These are phyloP conservation scores for Diatrype stigma DNA, from an alignment of 2,329 filamentous ascomycete species.

Conservation along the genomic window DNA sequence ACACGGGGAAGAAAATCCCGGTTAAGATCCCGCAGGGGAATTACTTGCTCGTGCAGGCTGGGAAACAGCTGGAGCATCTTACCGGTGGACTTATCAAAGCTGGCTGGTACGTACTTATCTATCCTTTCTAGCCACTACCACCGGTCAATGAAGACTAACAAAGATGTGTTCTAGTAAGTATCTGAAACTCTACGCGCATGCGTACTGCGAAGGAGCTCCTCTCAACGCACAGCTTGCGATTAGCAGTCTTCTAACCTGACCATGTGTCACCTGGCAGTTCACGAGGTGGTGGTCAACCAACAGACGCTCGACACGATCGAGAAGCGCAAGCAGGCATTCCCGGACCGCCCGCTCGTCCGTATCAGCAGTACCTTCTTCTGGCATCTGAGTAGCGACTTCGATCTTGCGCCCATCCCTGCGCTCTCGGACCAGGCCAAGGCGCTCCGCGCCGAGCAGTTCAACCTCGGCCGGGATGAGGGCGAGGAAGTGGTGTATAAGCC, in stretches of 20 bases:
- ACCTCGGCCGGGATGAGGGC: conserved; percentile 51
- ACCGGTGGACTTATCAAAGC: conserved; percentile 59
- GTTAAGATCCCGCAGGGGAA: conserved; percentile 56
- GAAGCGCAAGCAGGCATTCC: conserved; percentile 34
- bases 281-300: conserved; percentile 58
- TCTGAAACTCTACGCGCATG: neutral
- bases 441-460: conserved; percentile 43
- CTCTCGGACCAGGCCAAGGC: conserved; percentile 41
- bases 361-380: conserved; percentile 61
- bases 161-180: neutral
- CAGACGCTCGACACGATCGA: conserved; percentile 45
- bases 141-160: neutral
- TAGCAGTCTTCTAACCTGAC: too few relatives aligned
- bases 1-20: conserved; percentile 55
- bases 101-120: conserved; percentile 31
- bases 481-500: conserved; percentile 42
- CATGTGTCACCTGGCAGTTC: conserved; percentile 22
- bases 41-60: conserved; percentile 57
- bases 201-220: too few relatives aligned
- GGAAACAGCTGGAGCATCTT: conserved; percentile 59
- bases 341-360: conserved; percentile 48
- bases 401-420: conserved; percentile 47
- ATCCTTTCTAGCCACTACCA: neutral
- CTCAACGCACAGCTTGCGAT: too few relatives aligned
- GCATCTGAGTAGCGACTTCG: conserved; percentile 54